These are phyloP conservation scores for Nothophoma quercina DNA, from an alignment of 2,329 filamentous ascomycete species.

Conservation along the genomic window DNA sequence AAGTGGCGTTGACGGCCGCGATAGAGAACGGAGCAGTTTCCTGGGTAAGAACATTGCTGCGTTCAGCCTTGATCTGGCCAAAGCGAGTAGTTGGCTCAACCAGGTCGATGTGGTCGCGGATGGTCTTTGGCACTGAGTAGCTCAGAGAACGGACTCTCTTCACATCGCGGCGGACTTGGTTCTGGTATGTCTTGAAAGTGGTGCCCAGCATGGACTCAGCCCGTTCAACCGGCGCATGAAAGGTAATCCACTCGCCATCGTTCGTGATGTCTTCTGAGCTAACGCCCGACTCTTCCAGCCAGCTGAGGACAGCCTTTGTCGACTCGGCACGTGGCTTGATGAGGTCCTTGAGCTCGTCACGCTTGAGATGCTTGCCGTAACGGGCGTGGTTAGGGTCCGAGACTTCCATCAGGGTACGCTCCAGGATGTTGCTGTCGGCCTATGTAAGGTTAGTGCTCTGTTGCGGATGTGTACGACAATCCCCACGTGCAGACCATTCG, in stretches of 20 bases:
- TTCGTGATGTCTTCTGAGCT: constrained; percentile 55
- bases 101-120: constrained; percentile 65
- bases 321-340: constrained; percentile 61
- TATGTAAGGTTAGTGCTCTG: constrained; percentile 45
- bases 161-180: constrained; percentile 51
- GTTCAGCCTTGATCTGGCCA: constrained; percentile 57
- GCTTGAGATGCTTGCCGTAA: constrained; percentile 70
- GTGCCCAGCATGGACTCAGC: constrained; percentile 66
- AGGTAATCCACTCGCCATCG: constrained; percentile 68
- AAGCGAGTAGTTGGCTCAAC: constrained; percentile 73
- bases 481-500: constrained; percentile 2
- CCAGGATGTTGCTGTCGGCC: constrained; percentile 60
- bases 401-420: constrained; percentile 66
- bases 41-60: constrained; percentile 44
- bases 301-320: constrained; percentile 59
- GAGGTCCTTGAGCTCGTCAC: constrained; percentile 64
- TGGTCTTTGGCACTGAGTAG: constrained; percentile 67
- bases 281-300: constrained; percentile 64
- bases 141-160: constrained; percentile 62
- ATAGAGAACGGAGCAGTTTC: constrained; percentile 30
- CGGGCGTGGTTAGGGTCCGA: constrained; percentile 65
- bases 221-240: constrained; percentile 59
- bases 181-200: constrained; percentile 64
- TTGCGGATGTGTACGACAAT: constrained; percentile 1
- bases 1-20: constrained; percentile 46